These are phyloP conservation scores for Arachnomyces sp. DNA, from an alignment of 2,329 filamentous ascomycete genomes.

Conservation along the genomic window DNA sequence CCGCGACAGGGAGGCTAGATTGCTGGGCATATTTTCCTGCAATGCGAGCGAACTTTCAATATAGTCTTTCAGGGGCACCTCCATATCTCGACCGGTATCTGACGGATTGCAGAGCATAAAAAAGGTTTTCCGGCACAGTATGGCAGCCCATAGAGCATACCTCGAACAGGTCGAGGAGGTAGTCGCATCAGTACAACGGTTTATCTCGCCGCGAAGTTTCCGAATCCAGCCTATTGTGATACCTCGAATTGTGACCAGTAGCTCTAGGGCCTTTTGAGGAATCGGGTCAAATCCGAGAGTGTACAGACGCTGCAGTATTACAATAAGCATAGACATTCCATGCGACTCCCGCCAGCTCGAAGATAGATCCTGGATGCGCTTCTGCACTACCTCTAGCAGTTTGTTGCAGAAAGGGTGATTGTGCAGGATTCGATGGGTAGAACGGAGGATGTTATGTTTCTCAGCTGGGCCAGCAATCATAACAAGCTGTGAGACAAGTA, in stretches of 20 bases:
- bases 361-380: slow-evolving; percentile 39
- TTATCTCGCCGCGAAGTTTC: slow-evolving; percentile 39
- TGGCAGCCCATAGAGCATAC: slow-evolving; percentile 11
- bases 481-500: slow-evolving; percentile 45
- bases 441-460: slow-evolving; percentile 30
- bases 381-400: slow-evolving; percentile 41
- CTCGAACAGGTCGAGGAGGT: slow-evolving; percentile 12
- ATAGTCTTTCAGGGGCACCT: slow-evolving; percentile 3
- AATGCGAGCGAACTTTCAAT: slow-evolving; percentile 24
- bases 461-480: slow-evolving; percentile 47
- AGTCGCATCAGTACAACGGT: slow-evolving; percentile 29
- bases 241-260: slow-evolving; percentile 37
- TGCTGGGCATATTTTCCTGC: slow-evolving; percentile 37
- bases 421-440: slow-evolving; percentile 42
- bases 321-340: slow-evolving; percentile 52
- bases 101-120: slow-evolving; percentile 8
- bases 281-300: slow-evolving; percentile 19
- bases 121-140: slow-evolving; percentile 14
- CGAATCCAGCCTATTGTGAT: slow-evolving; percentile 45
- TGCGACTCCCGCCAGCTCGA: slow-evolving; percentile 52
- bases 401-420: slow-evolving; percentile 44
- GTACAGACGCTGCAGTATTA: slow-evolving; percentile 38
- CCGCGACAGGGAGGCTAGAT: slow-evolving; percentile 26
- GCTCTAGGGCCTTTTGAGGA: slow-evolving; percentile 6
- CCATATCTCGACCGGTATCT: slow-evolving; percentile 2